Percentiles rank a stretch among this genome's conserved stretches.
phyloP scores from a whole-genome alignment of 441 rosid species.

The Arabidopsis hybrid region DNA sequence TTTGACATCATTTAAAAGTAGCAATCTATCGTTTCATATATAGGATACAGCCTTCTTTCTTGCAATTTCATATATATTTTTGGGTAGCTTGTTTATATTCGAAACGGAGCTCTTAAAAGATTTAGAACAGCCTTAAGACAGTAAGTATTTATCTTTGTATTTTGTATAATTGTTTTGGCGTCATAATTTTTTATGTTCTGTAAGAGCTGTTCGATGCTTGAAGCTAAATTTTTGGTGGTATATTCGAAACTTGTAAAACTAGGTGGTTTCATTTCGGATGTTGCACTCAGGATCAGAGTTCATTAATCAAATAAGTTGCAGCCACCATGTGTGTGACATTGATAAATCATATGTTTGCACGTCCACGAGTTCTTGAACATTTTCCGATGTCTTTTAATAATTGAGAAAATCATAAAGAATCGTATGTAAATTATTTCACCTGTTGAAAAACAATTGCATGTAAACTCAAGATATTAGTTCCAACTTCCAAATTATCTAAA shows the following conservation, averaged over 20 bases:
- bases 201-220: neutral
- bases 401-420: too few relatives aligned
- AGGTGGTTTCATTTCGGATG: neutral
- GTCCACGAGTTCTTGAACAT: neutral
- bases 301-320: neutral
- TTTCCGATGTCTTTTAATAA: neutral
- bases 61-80: neutral
- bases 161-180: neutral
- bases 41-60: neutral
- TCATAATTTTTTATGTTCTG: neutral
- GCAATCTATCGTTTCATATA: neutral
- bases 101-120: slow-evolving; percentile 1
- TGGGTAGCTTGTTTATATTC: neutral
- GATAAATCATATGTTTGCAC: neutral
- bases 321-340: neutral
- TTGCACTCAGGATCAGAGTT: too few relatives aligned
- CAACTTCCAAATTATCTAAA: neutral
- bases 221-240: neutral
- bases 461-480: too few relatives aligned
- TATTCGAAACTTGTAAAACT: neutral
- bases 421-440: too few relatives aligned
- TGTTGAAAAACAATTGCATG: too few relatives aligned
- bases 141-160: neutral
- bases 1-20: neutral
- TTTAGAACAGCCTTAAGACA: neutral